Evolutionary conservation across 2,329 filamentous ascomycete species (phyloP).

Genomic region (Ceratocystis ficicola): DNA sequence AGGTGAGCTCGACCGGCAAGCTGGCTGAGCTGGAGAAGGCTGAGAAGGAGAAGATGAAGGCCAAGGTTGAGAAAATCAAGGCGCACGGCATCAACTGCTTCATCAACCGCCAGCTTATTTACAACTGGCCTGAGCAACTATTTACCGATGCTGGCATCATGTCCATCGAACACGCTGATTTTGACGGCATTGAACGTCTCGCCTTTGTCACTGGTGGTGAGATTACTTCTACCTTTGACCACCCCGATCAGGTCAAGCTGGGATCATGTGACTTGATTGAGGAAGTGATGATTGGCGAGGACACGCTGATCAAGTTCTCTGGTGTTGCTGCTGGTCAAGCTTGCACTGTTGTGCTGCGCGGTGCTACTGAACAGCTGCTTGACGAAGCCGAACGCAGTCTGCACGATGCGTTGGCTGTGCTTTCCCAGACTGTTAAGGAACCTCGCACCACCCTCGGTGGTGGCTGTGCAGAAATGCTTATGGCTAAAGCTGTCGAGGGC

Average conservation of each 20-base stretch:
- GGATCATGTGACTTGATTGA: slow-evolving; percentile 92
- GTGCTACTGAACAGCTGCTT: slow-evolving; percentile 89
- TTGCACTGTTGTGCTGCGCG: slow-evolving; percentile 91
- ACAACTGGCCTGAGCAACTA: slow-evolving; percentile 99
- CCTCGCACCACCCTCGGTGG: slow-evolving; percentile 88
- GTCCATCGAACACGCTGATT: slow-evolving; percentile 97
- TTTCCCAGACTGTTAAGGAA: slow-evolving; percentile 92
- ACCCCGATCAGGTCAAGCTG: slow-evolving; percentile 92
- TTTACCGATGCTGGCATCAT: slow-evolving; percentile 96
- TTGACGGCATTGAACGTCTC: slow-evolving; percentile 91
- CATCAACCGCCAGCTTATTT: slow-evolving; percentile 97
- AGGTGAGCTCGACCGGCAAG: slow-evolving; percentile 92
- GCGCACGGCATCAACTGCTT: slow-evolving; percentile 99
- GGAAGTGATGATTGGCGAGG: slow-evolving; percentile 96
- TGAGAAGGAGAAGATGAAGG: slow-evolving; percentile 98
- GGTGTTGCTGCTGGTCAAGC: slow-evolving; percentile 87
- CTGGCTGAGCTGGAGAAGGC: slow-evolving; percentile 97
- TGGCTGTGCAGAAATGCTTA: slow-evolving; percentile 95
- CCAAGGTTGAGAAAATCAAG: slow-evolving; percentile 98
- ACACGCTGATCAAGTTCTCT: slow-evolving; percentile 94
- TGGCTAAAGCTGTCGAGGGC: slow-evolving; percentile 94
- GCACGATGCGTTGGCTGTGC: slow-evolving; percentile 88
- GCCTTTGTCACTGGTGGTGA: slow-evolving; percentile 93
- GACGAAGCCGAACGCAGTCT: slow-evolving; percentile 94
- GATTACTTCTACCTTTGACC: slow-evolving; percentile 94